Percentiles rank a stretch among this genome's conserved stretches.
phyloP scores from a whole-genome alignment of 306 rosid genomes.

The Luffa aegyptiaca region DNA sequence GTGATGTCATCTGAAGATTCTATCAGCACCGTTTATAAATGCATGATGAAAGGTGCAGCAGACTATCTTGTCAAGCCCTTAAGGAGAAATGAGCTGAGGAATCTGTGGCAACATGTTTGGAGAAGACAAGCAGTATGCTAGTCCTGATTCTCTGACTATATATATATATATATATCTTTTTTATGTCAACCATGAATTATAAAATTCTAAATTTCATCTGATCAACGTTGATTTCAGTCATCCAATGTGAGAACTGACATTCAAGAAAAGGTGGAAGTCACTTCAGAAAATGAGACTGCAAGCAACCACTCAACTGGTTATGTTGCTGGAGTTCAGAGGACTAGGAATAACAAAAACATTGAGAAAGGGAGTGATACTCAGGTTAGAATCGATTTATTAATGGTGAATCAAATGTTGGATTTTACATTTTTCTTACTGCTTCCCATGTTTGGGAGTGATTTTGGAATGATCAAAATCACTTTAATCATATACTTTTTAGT shows the following conservation, averaged over 20 bases:
- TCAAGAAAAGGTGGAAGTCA: slow-evolving; percentile 56
- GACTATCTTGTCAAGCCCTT: slow-evolving; percentile 95
- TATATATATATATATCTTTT: background rate
- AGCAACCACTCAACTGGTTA: slow-evolving; percentile 58
- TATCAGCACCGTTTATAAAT: slow-evolving; percentile 68
- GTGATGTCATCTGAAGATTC: slow-evolving; percentile 97
- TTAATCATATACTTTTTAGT: too few species aligned
- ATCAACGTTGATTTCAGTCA: slow-evolving; percentile 37
- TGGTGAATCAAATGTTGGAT: background rate
- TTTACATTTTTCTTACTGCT: background rate
- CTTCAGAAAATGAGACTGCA: slow-evolving; percentile 69
- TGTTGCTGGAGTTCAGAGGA: slow-evolving; percentile 39
- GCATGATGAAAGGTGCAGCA: slow-evolving; percentile 91
- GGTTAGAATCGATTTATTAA: slow-evolving; percentile 28
- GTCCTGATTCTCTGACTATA: background rate
- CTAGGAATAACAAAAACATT: slow-evolving; percentile 45
- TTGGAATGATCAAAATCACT: too few species aligned
- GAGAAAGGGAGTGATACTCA: slow-evolving; percentile 91
- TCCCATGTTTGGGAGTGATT: too few species aligned
- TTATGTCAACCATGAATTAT: background rate
- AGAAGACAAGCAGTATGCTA: slow-evolving; percentile 72
- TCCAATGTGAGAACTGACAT: slow-evolving; percentile 25
- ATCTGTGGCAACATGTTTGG: slow-evolving; percentile 99
- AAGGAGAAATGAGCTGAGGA: slow-evolving; percentile 78
- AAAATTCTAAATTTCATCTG: slow-evolving; percentile 2